Evolutionary conservation across 345 rosid genomes (phyloP).

Genomic region (Mercurialis annua): DNA sequence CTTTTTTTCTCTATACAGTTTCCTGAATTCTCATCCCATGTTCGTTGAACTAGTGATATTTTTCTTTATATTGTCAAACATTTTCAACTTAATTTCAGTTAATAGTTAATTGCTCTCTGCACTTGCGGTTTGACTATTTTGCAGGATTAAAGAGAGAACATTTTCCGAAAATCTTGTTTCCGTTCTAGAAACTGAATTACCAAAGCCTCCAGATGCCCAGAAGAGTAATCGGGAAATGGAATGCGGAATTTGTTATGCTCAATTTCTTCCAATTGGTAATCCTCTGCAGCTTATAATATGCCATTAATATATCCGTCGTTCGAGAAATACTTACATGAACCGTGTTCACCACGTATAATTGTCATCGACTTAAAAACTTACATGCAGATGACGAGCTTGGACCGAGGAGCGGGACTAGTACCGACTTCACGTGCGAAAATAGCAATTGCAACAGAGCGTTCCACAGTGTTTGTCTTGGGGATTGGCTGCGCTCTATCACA

Average conservation of each 20-base stretch:
- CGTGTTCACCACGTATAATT: too few relatives aligned
- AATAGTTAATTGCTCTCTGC: not conserved
- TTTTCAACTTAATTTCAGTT: not conserved
- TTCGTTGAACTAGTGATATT: not conserved
- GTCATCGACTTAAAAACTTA: constrained; percentile 15
- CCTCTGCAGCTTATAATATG: not conserved
- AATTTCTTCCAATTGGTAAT: constrained; percentile 67
- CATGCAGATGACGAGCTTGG: constrained; percentile 65
- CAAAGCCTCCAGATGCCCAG: constrained; percentile 34
- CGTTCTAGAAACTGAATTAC: constrained; percentile 50
- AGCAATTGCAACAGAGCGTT: constrained; percentile 61
- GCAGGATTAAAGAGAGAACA: constrained; percentile 52
- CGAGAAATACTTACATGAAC: too few relatives aligned
- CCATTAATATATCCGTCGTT: not conserved
- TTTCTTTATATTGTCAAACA: constrained; percentile 4
- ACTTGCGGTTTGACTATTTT: not conserved
- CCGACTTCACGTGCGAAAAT: constrained; percentile 75
- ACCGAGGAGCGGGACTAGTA: constrained; percentile 46
- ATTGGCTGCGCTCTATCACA: constrained; percentile 81
- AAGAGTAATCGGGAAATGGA: constrained; percentile 47
- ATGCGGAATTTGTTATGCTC: constrained; percentile 83
- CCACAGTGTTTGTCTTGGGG: constrained; percentile 65
- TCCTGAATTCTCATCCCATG: not conserved
- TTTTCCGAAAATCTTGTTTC: constrained; percentile 53
- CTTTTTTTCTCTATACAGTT: not conserved